phyloP scores from a whole-genome alignment of 2,329 filamentous ascomycete species.

The Stagonosporopsis vannaccii region DNA sequence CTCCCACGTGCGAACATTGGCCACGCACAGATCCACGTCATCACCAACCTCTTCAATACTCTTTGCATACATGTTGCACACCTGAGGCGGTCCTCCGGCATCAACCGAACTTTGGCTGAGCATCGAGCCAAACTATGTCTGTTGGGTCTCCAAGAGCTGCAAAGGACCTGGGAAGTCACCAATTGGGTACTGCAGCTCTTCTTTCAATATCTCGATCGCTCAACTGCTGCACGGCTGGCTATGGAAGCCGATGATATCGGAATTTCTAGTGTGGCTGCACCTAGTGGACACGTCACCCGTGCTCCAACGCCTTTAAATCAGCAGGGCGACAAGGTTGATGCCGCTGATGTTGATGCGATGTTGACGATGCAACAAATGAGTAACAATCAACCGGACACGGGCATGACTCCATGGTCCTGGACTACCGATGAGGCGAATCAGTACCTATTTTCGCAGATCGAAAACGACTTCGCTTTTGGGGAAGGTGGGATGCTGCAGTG shows the following conservation, averaged over 20 bases:
- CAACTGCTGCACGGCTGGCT: conserved; percentile 51
- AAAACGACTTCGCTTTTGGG: conserved; percentile 42
- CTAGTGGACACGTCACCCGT: conserved; percentile 14
- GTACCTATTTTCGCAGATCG: conserved; percentile 42
- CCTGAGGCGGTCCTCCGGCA: conserved; percentile 48
- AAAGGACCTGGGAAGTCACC: conserved; percentile 59
- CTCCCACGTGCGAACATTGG: conserved; percentile 54
- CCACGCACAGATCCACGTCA: conserved; percentile 57
- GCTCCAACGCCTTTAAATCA: conserved; percentile 7
- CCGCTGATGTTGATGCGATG: conserved; percentile 15
- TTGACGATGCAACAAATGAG: conserved; percentile 11
- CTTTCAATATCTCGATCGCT: conserved; percentile 57
- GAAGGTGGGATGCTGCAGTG: conserved; percentile 36
- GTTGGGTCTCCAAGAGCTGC: conserved; percentile 57
- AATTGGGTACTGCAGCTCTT: conserved; percentile 60
- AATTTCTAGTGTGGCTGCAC: conserved; percentile 21
- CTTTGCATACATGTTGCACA: conserved; percentile 59
- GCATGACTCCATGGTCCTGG: conserved; percentile 37
- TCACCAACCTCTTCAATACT: conserved; percentile 58
- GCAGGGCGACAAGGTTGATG: not conserved
- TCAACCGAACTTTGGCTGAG: conserved; percentile 55
- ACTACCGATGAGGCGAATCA: conserved; percentile 40
- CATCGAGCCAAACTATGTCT: conserved; percentile 59
- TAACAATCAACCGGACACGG: conserved; percentile 9
- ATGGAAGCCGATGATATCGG: conserved; percentile 38